A percentile compares a stretch with the other conserved stretches of the same genome.
Conservation (phyloP, 2,329 filamentous ascomycete species). For the Escovopsis sp. region DNA sequence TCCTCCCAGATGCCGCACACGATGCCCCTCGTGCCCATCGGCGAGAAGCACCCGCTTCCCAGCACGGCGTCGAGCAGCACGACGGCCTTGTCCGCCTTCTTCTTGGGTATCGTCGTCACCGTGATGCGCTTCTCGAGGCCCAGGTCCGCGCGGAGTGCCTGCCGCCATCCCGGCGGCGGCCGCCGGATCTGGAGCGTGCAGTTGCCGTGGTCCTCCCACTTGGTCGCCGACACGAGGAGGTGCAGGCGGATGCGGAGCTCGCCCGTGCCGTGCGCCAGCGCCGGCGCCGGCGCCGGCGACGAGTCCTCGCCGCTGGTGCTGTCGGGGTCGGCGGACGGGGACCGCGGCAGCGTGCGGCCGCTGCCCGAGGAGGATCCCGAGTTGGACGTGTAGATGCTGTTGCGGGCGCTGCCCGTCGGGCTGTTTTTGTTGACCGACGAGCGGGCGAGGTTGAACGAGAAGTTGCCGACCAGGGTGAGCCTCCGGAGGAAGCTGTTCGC, state of each 20-base stretch:
- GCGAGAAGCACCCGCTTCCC: slow-evolving; percentile 70
- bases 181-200: slow-evolving; percentile 70
- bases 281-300: slow-evolving; percentile 15
- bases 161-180: slow-evolving; percentile 47
- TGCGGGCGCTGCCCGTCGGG: slow-evolving; percentile 34
- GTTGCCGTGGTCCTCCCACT: slow-evolving; percentile 86
- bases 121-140: slow-evolving; percentile 75
- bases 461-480: slow-evolving; percentile 55
- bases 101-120: slow-evolving; percentile 56
- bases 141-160: slow-evolving; percentile 44
- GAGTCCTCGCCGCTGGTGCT: slow-evolving; percentile 30
- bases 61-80: slow-evolving; percentile 72
- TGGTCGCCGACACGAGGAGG: slow-evolving; percentile 55
- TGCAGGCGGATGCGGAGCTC: slow-evolving; percentile 83
- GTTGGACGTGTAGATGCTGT: slow-evolving; percentile 41
- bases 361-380: slow-evolving; percentile 38
- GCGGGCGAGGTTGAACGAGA: slow-evolving; percentile 66
- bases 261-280: slow-evolving; percentile 43
- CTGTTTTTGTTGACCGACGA: slow-evolving; percentile 53
- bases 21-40: slow-evolving; percentile 72
- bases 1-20: slow-evolving; percentile 82
- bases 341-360: slow-evolving; percentile 32
- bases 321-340: slow-evolving; percentile 42
- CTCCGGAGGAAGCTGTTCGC: slow-evolving; percentile 70
- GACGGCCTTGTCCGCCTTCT: slow-evolving; percentile 38